A percentile compares a stretch with the other conserved stretches of the same genome.
phyloP scores from a whole-genome alignment of 73 alveolate genomes.

The Stentor roeselii region DNA sequence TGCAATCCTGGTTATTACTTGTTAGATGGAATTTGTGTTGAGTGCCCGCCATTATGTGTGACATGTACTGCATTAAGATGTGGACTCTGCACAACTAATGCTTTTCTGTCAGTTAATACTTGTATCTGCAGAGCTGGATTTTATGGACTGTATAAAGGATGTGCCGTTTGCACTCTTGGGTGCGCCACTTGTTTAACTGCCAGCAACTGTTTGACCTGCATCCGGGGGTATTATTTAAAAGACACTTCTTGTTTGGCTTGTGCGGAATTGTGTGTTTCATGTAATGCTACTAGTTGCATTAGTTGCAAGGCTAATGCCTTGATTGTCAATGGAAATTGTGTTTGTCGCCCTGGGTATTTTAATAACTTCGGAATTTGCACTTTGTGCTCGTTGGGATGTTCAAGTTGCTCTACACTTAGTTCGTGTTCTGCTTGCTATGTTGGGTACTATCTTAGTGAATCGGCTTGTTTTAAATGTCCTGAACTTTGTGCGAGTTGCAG shows the following conservation, averaged over 20 bases:
- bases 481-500: too few species aligned
- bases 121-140: not conserved
- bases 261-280: not conserved
- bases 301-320: not conserved
- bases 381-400: too few species aligned
- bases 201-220: not conserved
- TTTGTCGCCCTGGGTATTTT: too few species aligned
- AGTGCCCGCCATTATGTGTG: not conserved
- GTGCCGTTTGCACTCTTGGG: not conserved
- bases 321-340: not conserved
- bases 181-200: not conserved
- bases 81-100: too few species aligned
- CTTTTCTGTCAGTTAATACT: too few species aligned
- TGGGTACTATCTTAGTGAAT: too few species aligned
- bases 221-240: not conserved
- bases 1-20: not conserved
- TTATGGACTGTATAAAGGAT: not conserved
- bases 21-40: not conserved
- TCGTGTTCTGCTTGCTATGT: too few species aligned
- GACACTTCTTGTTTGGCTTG: not conserved
- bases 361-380: too few species aligned
- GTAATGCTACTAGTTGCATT: not conserved
- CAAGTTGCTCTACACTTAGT: too few species aligned
- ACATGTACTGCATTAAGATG: not conserved
- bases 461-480: too few species aligned